These are phyloP conservation scores for Quaeritorhiza haematococci DNA, from an alignment of 371 early-diverging fungal species.

Conservation along the genomic window DNA sequence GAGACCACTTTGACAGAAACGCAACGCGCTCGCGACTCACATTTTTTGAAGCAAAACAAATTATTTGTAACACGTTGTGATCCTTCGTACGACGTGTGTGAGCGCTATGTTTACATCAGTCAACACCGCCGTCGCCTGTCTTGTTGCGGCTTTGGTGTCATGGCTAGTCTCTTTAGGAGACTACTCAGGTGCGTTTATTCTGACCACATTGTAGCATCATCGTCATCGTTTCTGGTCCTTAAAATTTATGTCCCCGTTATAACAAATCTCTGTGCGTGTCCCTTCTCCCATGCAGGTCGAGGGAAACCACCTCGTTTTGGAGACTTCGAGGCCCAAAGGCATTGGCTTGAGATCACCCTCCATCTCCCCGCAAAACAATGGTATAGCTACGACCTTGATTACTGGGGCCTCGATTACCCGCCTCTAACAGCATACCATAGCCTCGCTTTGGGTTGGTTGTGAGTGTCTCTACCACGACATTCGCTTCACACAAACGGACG, in stretches of 20 bases:
- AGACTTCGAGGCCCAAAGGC: constrained; percentile 96
- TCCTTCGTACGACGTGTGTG: too few species aligned
- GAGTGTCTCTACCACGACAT: constrained; percentile 23
- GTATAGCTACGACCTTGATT: constrained; percentile 81
- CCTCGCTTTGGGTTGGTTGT: constrained; percentile 78
- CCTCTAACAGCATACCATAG: constrained; percentile 89
- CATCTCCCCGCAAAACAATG: constrained; percentile 73
- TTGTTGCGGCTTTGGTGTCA: too few species aligned
- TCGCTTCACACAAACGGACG: constrained; percentile 2
- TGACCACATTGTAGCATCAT: not conserved
- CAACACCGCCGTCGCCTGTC: too few species aligned
- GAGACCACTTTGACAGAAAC: too few species aligned
- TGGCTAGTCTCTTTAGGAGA: too few species aligned
- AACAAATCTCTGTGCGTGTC: constrained; percentile 15
- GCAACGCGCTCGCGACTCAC: too few species aligned
- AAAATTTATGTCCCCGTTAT: not conserved
- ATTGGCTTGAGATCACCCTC: constrained; percentile 92
- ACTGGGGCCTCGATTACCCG: constrained; percentile 96
- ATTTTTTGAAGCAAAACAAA: too few species aligned
- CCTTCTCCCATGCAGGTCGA: constrained; percentile 28
- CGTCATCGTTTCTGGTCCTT: not conserved
- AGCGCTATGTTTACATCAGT: too few species aligned
- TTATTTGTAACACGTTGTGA: too few species aligned
- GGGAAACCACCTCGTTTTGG: constrained; percentile 74
- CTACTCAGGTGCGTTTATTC: not conserved